Base-by-base conservation (phyloP, 2,329 filamentous ascomycete species). In the Penicillium sp. region DNA sequence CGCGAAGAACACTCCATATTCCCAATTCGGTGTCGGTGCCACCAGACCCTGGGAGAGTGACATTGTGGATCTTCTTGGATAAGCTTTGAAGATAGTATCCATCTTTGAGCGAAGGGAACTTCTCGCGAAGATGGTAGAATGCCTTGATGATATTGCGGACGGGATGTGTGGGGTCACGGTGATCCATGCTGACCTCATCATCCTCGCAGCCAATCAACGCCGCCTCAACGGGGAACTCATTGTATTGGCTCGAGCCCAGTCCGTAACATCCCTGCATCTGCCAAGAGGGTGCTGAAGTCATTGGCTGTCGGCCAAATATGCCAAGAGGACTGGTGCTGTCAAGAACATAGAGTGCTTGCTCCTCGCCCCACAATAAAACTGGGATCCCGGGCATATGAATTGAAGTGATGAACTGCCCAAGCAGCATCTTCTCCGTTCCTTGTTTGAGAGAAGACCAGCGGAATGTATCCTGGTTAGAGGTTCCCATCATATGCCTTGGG, bases 401-500 rank as follows among this genome's bases (percentile, higher is more conserved):
- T 0, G 83, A 83, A 1, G 81, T 83, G 40, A 87, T 75, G 61
- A 83, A 86, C 16, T 80, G 73, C 4, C 78, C 84, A 5, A 86
- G 70, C 5, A 86, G 69, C 66, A 83, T 80, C 41, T 81, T 76
- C 59, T 85, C 75, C 0, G 81, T 80, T 9, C 84, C 82, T 77
- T 41, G 75, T 70, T 32, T 43, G 22, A 87, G 74, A 11, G 82
- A 78, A 16, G 84, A 83, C 84, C 84, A 87, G 41, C 84, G 77
- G 64, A 87, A 83, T 8, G 87, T 83, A 65, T 87, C 85, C 70
- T 88, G 85, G 63, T 87, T 87, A 8, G 83, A 84, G 3, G 80
- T 78, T 44, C 84, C 84, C 65, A 80, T 86, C 77, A 87, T 80
- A 62, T 87, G 84, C 4, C 85, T 78, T 3, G 85, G 85, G 59